Percentiles rank a stretch among this genome's conserved stretches.
Conservation (phyloP, 345 rosid genomes). For the Pseudoturritis turrita region DNA sequence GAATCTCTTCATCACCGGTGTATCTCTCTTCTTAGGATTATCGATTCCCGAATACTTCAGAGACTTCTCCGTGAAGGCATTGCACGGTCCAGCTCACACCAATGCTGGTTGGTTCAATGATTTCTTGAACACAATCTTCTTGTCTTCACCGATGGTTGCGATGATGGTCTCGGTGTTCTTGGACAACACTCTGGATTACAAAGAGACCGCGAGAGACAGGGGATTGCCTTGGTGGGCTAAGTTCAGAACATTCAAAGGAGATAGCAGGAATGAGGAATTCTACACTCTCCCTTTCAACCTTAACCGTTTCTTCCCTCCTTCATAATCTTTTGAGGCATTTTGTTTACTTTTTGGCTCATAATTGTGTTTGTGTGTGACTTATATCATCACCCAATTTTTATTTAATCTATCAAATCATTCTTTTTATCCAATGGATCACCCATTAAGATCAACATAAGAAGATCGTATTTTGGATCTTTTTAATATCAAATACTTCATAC, state of each 20-base stretch:
- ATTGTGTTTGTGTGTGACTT: constrained; percentile 15
- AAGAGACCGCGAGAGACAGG: constrained; percentile 78
- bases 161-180: constrained; percentile 70
- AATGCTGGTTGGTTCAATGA: constrained; percentile 96
- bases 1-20: constrained; percentile 81
- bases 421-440: not conserved
- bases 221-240: constrained; percentile 99
- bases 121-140: constrained; percentile 91
- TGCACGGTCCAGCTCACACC: constrained; percentile 91
- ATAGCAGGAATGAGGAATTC: constrained; percentile 84
- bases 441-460: not conserved
- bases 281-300: constrained; percentile 96
- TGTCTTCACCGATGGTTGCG: constrained; percentile 85
- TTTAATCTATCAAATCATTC: constrained; percentile 8
- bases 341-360: not conserved
- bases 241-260: constrained; percentile 84
- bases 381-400: constrained; percentile 20
- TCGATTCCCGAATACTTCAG: constrained; percentile 89
- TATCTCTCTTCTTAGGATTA: constrained; percentile 82
- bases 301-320: constrained; percentile 95
- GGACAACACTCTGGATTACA: constrained; percentile 89
- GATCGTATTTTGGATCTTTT: not conserved
- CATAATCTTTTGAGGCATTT: constrained; percentile 28
- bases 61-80: constrained; percentile 70
- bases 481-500: not conserved